Percentiles rank a stretch among this genome's conserved stretches.
These are phyloP conservation scores for Actinomortierella ambigua DNA, from an alignment of 371 early-diverging fungal species.

Conservation along the genomic window DNA sequence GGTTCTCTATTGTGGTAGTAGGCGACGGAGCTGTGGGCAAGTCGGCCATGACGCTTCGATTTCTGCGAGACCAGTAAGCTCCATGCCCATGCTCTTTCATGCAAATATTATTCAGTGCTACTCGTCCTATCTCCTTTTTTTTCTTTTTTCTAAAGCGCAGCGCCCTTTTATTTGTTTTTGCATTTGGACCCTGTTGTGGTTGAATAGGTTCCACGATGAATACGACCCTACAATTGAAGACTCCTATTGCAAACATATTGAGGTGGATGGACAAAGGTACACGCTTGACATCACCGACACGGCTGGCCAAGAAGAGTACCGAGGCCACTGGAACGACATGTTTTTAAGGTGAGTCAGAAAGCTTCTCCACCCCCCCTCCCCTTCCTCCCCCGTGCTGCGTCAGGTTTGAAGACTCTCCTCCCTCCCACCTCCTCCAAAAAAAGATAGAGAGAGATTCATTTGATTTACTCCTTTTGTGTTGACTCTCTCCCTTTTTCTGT, in stretches of 20 bases:
- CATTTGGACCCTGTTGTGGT: background rate
- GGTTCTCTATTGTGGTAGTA: conserved; percentile 33
- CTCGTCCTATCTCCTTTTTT: conserved; percentile 1
- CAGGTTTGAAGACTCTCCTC: too few relatives aligned
- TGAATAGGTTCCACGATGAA: conserved; percentile 12
- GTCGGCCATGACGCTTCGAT: conserved; percentile 37
- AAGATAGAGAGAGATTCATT: too few relatives aligned
- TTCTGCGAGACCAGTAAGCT: conserved; percentile 44
- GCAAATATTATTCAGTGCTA: background rate
- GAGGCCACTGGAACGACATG: conserved; percentile 42
- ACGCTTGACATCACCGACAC: conserved; percentile 49
- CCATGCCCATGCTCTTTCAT: background rate
- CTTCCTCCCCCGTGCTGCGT: background rate
- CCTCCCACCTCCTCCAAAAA: too few relatives aligned
- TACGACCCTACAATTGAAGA: conserved; percentile 50
- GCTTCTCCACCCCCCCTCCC: background rate
- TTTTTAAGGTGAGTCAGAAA: conserved; percentile 23
- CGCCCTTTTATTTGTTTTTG: background rate
- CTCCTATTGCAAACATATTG: conserved; percentile 44
- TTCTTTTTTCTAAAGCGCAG: background rate
- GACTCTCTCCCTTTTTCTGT: background rate
- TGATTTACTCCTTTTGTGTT: background rate
- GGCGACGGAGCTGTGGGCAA: conserved; percentile 47
- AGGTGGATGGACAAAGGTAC: conserved; percentile 44
- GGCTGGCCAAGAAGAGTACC: conserved; percentile 49